Conservation (phyloP, 2,329 filamentous ascomycete genomes). For the Onygenales sp. region DNA sequence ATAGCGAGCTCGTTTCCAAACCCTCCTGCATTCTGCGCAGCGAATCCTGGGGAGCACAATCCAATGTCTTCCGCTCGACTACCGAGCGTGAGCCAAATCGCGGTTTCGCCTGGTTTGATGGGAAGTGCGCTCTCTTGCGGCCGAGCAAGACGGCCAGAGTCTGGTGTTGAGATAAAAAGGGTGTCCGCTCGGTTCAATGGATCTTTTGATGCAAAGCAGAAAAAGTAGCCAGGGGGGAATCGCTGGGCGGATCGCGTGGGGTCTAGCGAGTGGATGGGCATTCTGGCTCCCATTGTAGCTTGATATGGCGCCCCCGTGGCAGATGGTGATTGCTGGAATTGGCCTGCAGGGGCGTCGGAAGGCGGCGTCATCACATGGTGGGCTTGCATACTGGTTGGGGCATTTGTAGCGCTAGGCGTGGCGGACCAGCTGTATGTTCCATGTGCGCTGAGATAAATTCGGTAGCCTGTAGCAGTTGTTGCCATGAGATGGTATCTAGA, state of each 20-base stretch:
- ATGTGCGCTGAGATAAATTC: conserved; percentile 85
- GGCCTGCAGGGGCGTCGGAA: conserved; percentile 21
- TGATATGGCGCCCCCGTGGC: conserved; percentile 17
- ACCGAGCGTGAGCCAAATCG: conserved; percentile 66
- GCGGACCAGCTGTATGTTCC: conserved; percentile 51
- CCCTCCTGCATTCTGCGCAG: conserved; percentile 57
- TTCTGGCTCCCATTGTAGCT: conserved; percentile 38
- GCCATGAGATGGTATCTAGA: conserved; percentile 82
- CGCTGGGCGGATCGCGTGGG: conserved; percentile 35
- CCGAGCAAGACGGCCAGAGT: conserved; percentile 71
- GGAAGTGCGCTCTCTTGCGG: conserved; percentile 42
- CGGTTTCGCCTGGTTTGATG: conserved; percentile 65
- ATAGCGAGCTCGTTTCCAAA: conserved; percentile 94
- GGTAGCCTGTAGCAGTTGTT: conserved; percentile 79
- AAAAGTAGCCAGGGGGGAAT: conserved; percentile 83
- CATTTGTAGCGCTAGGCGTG: conserved; percentile 51
- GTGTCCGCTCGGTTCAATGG: conserved; percentile 50
- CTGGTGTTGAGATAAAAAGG: conserved; percentile 78
- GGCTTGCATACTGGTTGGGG: conserved; percentile 94
- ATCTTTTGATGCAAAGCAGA: conserved; percentile 67
- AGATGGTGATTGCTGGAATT: conserved; percentile 14
- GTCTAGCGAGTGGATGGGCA: conserved; percentile 36
- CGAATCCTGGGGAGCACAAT: conserved; percentile 62
- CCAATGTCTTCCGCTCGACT: conserved; percentile 71
- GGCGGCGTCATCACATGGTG: conserved; percentile 94